Conservation (phyloP, 1,284 basidiomycete genomes). For the Puccinia hordei region DNA sequence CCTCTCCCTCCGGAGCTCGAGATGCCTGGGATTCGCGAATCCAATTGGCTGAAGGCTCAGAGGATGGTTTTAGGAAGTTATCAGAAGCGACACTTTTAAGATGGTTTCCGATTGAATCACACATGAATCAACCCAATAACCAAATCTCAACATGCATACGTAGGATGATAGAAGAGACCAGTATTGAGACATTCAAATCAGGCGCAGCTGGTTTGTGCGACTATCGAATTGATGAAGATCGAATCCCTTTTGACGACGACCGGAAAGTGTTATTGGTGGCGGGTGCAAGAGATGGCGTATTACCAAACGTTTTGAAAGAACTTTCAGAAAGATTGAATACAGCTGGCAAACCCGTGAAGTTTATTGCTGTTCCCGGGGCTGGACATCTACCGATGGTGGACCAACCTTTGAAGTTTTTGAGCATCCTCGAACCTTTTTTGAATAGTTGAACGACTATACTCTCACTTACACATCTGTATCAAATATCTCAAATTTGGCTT, state of each 20-base stretch:
- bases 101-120: conserved; percentile 59
- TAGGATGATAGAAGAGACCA: conserved; percentile 58
- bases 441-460: neutral
- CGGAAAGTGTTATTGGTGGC: conserved; percentile 60
- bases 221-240: conserved; percentile 60
- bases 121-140: conserved; percentile 55
- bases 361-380: conserved; percentile 57
- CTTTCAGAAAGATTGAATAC: conserved; percentile 57
- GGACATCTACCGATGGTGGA: conserved; percentile 62
- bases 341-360: conserved; percentile 56
- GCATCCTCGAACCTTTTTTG: conserved; percentile 52
- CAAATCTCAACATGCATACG: conserved; percentile 54
- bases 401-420: conserved; percentile 57
- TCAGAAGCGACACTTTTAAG: conserved; percentile 60
- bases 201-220: conserved; percentile 60
- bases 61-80: conserved; percentile 57
- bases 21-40: conserved; percentile 62
- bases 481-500: no score
- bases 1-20: conserved; percentile 60
- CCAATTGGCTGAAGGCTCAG: conserved; percentile 55
- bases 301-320: conserved; percentile 59
- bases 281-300: conserved; percentile 61
- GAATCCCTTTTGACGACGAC: conserved; percentile 55
- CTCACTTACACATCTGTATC: no score
- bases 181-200: conserved; percentile 60